Evolutionary conservation across 2,329 filamentous ascomycete species (phyloP).

Genomic region (Clarireedia paspali): DNA sequence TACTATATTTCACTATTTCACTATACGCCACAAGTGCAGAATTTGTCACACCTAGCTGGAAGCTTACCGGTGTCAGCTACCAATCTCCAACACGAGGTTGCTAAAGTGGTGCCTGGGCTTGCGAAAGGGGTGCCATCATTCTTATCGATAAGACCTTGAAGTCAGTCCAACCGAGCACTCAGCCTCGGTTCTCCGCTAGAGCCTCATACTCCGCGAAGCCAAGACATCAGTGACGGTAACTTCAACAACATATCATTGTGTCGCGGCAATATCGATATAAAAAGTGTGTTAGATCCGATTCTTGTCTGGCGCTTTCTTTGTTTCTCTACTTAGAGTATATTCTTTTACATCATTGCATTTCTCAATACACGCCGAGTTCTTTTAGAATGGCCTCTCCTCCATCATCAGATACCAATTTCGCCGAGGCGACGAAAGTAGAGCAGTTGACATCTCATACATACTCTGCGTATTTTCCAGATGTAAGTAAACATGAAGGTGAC

Average conservation of each 20-base stretch:
- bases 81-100: too few relatives aligned
- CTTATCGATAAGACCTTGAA: neutral
- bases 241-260: too few relatives aligned
- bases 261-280: too few relatives aligned
- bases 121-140: neutral
- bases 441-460: slow-evolving; percentile 49
- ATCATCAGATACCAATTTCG: slow-evolving; percentile 2
- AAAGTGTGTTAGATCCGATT: too few relatives aligned
- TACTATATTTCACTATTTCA: too few relatives aligned
- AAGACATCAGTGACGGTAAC: too few relatives aligned
- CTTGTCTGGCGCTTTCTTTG: too few relatives aligned
- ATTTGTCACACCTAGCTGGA: too few relatives aligned
- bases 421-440: slow-evolving; percentile 40
- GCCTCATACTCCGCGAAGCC: too few relatives aligned
- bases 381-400: neutral
- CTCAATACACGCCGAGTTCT: neutral
- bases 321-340: neutral
- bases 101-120: neutral
- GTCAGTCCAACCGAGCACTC: neutral
- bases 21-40: too few relatives aligned
- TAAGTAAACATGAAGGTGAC: neutral
- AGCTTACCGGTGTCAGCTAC: too few relatives aligned
- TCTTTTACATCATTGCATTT: neutral
- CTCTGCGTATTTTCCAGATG: slow-evolving; percentile 41
- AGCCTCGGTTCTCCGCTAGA: too few relatives aligned